These are phyloP conservation scores for Ustilago shanxiensis DNA, from an alignment of 1,284 basidiomycete species.

Conservation along the genomic window DNA sequence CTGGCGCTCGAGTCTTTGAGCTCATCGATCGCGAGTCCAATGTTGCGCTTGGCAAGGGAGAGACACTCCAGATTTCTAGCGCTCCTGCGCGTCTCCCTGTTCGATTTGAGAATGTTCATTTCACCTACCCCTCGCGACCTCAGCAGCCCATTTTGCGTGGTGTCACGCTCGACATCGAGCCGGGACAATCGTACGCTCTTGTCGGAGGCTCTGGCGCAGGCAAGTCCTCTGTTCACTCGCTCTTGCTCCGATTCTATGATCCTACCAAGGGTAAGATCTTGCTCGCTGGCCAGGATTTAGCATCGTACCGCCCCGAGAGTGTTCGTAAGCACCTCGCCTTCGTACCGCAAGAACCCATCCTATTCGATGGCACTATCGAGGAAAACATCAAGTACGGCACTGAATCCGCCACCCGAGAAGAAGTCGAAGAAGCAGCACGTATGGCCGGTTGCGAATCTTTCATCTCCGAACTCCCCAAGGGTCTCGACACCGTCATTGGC, in stretches of 20 bases:
- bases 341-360: constrained; percentile 66
- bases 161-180: constrained; percentile 68
- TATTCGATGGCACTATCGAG: constrained; percentile 83
- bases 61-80: constrained; percentile 20
- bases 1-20: constrained; percentile 91
- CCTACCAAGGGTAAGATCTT: constrained; percentile 84
- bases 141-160: constrained; percentile 69
- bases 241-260: constrained; percentile 93
- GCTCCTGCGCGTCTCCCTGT: constrained; percentile 56
- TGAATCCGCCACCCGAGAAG: constrained; percentile 79
- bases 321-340: constrained; percentile 64
- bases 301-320: constrained; percentile 78
- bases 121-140: constrained; percentile 71
- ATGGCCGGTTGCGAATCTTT: constrained; percentile 92
- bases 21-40: constrained; percentile 78
- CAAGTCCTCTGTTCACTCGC: constrained; percentile 89
- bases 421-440: constrained; percentile 88
- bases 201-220: constrained; percentile 71
- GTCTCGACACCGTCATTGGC: constrained; percentile 79
- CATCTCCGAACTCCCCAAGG: constrained; percentile 89
- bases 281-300: constrained; percentile 90
- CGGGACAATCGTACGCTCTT: constrained; percentile 68
- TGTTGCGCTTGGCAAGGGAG: constrained; percentile 57
- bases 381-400: constrained; percentile 91
- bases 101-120: constrained; percentile 71